phyloP scores from a whole-genome alignment of 768 basidiomycete species.

The Strobilomyces echinocephalus region DNA sequence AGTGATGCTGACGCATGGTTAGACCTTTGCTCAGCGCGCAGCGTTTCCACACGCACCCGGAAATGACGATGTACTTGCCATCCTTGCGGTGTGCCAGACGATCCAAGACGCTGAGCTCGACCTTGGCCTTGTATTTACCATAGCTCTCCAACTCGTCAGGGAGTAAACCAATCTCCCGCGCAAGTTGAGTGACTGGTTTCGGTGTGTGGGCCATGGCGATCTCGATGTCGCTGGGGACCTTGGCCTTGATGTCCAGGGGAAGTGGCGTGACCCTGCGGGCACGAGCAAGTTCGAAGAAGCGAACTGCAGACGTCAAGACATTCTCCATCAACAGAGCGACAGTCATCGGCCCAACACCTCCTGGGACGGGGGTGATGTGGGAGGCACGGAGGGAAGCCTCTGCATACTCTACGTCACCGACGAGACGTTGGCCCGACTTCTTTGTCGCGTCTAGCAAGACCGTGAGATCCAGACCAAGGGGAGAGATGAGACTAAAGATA shows the following conservation, averaged over 20 bases:
- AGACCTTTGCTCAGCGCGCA: neutral
- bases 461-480: neutral
- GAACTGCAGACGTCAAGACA: constrained; percentile 78
- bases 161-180: constrained; percentile 81
- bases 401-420: constrained; percentile 90
- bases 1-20: constrained; percentile 59
- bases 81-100: constrained; percentile 79
- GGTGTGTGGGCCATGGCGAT: constrained; percentile 94
- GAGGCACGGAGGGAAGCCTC: constrained; percentile 77
- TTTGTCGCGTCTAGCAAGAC: constrained; percentile 65
- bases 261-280: constrained; percentile 72
- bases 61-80: constrained; percentile 94
- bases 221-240: constrained; percentile 95
- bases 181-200: constrained; percentile 81
- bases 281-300: constrained; percentile 67
- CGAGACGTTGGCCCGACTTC: constrained; percentile 92
- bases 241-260: constrained; percentile 68
- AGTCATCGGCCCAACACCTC: constrained; percentile 99
- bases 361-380: constrained; percentile 94
- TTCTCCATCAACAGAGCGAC: constrained; percentile 98
- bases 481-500: constrained; percentile 27
- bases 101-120: constrained; percentile 84
- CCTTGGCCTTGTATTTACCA: constrained; percentile 95
- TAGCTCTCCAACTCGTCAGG: constrained; percentile 89
- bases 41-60: constrained; percentile 53